These are phyloP conservation scores for Saccharum spontaneum DNA, from an alignment of 176 grass and related monocot species.

Conservation along the genomic window DNA sequence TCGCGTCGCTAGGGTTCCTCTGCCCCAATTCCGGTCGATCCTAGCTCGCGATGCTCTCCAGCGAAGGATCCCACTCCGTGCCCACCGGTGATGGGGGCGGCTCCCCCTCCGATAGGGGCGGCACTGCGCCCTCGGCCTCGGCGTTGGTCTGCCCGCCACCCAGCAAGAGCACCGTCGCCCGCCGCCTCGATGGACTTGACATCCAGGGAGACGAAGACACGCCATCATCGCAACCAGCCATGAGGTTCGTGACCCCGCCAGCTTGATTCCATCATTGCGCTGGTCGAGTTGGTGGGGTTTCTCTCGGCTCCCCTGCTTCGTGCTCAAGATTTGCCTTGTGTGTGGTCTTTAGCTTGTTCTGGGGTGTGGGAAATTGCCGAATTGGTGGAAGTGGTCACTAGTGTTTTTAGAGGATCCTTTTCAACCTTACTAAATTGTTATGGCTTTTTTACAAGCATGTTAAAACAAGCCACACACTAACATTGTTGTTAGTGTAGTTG, in stretches of 20 bases:
- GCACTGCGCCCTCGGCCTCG: constrained; percentile 36
- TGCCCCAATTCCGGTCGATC: constrained; percentile 28
- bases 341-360: too few species aligned
- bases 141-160: constrained; percentile 55
- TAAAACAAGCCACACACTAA: neutral
- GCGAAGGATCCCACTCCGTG: constrained; percentile 36
- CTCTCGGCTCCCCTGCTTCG: too few species aligned
- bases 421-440: neutral
- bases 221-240: constrained; percentile 56
- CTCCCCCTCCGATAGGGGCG: constrained; percentile 49
- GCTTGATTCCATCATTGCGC: neutral
- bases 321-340: too few species aligned
- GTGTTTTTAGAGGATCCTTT: too few species aligned
- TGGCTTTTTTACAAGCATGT: neutral
- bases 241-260: constrained; percentile 44
- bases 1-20: constrained; percentile 43
- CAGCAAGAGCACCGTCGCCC: constrained; percentile 65
- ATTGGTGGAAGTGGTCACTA: too few species aligned
- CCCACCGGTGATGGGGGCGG: constrained; percentile 56
- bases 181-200: constrained; percentile 60
- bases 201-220: constrained; percentile 58
- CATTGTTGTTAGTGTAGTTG: neutral
- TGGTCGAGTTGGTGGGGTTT: neutral
- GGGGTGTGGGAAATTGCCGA: too few species aligned
- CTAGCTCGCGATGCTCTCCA: constrained; percentile 35